Evolutionary conservation across 495 filamentous ascomycete genomes (phyloP).

Genomic region (Penicillium argentinense): DNA sequence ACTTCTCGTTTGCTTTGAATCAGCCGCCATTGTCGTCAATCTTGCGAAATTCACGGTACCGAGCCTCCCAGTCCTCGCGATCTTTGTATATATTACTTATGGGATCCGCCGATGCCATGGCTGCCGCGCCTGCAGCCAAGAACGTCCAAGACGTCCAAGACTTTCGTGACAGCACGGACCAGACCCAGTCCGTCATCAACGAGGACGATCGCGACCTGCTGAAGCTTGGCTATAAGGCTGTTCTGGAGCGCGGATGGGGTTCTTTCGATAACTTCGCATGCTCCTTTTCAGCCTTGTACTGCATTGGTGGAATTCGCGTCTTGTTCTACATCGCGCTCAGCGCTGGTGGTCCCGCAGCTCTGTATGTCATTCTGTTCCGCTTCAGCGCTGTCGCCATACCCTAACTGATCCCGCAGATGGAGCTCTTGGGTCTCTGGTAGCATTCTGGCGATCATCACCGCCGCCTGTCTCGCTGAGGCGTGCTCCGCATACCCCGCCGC

Average conservation of each 20-base stretch:
- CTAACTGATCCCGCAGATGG: conserved; percentile 25
- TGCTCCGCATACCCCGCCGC: conserved; percentile 35
- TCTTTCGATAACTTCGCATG: conserved; percentile 37
- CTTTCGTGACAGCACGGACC: conserved; percentile 2
- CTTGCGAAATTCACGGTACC: neutral
- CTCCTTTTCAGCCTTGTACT: conserved; percentile 35
- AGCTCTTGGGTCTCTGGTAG: conserved; percentile 39
- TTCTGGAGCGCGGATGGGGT: conserved; percentile 32
- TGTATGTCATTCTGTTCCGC: conserved; percentile 15
- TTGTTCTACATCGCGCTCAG: conserved; percentile 36
- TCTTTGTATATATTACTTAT: neutral
- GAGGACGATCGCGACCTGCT: conserved; percentile 35
- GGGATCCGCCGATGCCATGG: neutral
- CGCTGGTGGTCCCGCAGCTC: conserved; percentile 32
- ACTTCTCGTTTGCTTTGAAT: too few species aligned
- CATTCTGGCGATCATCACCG: conserved; percentile 35
- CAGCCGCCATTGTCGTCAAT: too few species aligned
- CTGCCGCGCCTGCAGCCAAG: conserved; percentile 10
- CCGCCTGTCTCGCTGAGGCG: conserved; percentile 36
- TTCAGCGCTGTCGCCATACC: neutral
- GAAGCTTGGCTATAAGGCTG: conserved; percentile 33
- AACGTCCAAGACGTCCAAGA: conserved; percentile 9
- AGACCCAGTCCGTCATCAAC: conserved; percentile 14
- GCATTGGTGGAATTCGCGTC: conserved; percentile 35
- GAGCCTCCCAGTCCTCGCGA: neutral